Base-by-base conservation (phyloP, 345 rosid species). In the Fremontodendron californicum region DNA sequence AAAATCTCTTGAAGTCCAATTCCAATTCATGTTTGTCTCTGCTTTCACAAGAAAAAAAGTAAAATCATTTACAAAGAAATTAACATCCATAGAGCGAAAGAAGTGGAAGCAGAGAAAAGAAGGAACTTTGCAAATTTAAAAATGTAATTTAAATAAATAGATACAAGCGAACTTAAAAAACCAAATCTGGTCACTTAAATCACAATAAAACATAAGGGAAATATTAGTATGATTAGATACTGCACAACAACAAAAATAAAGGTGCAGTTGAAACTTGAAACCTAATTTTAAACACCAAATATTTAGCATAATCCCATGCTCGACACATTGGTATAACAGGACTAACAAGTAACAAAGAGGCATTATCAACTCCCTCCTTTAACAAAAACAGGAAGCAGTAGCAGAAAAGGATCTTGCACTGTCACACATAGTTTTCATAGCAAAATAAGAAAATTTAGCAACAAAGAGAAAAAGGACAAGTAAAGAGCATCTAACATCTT, bases 11-110 rank as follows among this genome's bases (percentile, higher is more conserved):
- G n/a, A n/a, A n/a, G n/a, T n/a, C n/a, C n/a, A n/a, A n/a, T n/a
- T n/a, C n/a, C n/a, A n/a, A n/a, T n/a, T n/a, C n/a, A n/a, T 90
- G 90, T 78, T 86, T 89, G 77, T 87, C 95, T 82, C 97, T 93
- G 91, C 77, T 82, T 61, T 75, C 66, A 49, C 9, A 71, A 16
- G 7, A 71, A 62, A 71, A 48, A 70, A 23, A 19, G 33, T 48
- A 31, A 18, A 37, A 1, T 31, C 23, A 25, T 31, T 42, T 15
- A 54, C 45, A 6, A 12, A 68, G 29, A 70, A 23, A 45, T 5
- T 12, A 6, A 60, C 37, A 13, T 29, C 18, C 7, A 5, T 25
- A 29, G 35, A 13, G 9, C 0, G n/a, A 61, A 13, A 61, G 65
- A 29, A 29, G 4, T 29, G 1, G 65, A 61, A 61, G 37, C 18